A percentile compares a stretch with the other conserved stretches of the same genome.
phyloP scores from a whole-genome alignment of 345 rosid genomes.

The Hibiscus mutabilis region DNA sequence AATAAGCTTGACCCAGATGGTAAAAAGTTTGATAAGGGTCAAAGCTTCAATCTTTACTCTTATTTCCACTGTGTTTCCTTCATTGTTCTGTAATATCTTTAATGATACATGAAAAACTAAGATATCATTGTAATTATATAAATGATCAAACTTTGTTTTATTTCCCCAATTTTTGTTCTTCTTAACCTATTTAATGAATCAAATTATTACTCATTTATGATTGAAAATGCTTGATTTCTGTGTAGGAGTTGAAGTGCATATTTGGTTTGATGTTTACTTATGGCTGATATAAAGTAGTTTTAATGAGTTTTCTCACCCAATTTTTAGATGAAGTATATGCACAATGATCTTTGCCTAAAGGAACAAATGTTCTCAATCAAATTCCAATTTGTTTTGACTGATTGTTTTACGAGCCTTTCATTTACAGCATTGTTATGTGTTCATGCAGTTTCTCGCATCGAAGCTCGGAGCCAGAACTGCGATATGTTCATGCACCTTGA shows the following conservation, averaged over 20 bases:
- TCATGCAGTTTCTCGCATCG: slow-evolving; percentile 51
- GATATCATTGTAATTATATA: no score
- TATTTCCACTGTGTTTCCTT: background rate
- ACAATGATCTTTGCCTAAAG: background rate
- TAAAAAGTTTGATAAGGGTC: slow-evolving; percentile 76
- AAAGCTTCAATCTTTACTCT: background rate
- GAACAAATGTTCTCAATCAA: background rate
- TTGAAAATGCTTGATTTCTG: background rate
- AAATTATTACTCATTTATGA: background rate
- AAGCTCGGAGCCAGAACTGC: slow-evolving; percentile 50
- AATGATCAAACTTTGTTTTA: no score
- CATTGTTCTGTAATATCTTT: background rate
- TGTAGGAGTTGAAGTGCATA: background rate
- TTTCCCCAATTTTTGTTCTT: no score
- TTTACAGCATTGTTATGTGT: background rate
- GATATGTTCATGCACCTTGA: slow-evolving; percentile 30
- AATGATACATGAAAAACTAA: no score
- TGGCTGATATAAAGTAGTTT: background rate
- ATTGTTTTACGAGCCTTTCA: background rate
- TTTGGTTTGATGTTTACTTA: background rate
- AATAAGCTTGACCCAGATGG: slow-evolving; percentile 62
- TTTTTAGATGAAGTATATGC: background rate
- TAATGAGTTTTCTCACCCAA: background rate
- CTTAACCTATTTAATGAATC: no score
- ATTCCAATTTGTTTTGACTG: background rate